Percentiles rank a stretch among this genome's conserved stretches.
phyloP scores from a whole-genome alignment of 31 red algal species.

The Asparagopsis taxiformis region DNA sequence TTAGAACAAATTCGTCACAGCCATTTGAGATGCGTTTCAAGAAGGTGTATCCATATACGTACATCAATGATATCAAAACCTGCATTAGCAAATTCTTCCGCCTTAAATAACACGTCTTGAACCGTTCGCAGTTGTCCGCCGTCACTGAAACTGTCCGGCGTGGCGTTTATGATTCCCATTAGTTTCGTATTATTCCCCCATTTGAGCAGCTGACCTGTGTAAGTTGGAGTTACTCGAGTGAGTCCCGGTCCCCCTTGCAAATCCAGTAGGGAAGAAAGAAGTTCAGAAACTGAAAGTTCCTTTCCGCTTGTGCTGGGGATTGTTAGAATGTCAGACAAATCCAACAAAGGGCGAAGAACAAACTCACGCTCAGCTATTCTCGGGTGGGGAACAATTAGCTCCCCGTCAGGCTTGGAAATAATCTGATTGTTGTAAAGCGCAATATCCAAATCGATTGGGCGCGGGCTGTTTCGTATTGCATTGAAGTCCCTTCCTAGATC shows the following conservation, averaged over 20 bases:
- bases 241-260: constrained; percentile 6
- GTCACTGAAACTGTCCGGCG: constrained; percentile 95
- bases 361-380: constrained; percentile 79
- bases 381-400: constrained; percentile 77
- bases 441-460: constrained; percentile 88
- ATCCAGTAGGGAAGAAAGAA: constrained; percentile 6
- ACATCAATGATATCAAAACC: constrained; percentile 79
- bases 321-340: constrained; percentile 31
- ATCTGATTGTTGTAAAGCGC: constrained; percentile 41
- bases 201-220: constrained; percentile 22
- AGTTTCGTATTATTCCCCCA: constrained; percentile 46
- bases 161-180: constrained; percentile 93
- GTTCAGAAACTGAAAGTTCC: constrained; percentile 8
- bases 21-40: too few species aligned
- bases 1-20: too few species aligned
- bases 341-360: constrained; percentile 79
- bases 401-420: constrained; percentile 3
- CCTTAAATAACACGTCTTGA: constrained; percentile 33
- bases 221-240: constrained; percentile 35
- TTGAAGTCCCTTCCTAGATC: constrained; percentile 39
- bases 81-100: constrained; percentile 39
- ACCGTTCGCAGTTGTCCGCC: constrained; percentile 54
- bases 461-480: constrained; percentile 61
- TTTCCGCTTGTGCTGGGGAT: constrained; percentile 1
- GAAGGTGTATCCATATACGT: constrained; percentile 3